A percentile compares a stretch with the other conserved stretches of the same genome.
phyloP scores from a whole-genome alignment of 805 yeast genomes.

The Phaffomyces thermotolerans region DNA sequence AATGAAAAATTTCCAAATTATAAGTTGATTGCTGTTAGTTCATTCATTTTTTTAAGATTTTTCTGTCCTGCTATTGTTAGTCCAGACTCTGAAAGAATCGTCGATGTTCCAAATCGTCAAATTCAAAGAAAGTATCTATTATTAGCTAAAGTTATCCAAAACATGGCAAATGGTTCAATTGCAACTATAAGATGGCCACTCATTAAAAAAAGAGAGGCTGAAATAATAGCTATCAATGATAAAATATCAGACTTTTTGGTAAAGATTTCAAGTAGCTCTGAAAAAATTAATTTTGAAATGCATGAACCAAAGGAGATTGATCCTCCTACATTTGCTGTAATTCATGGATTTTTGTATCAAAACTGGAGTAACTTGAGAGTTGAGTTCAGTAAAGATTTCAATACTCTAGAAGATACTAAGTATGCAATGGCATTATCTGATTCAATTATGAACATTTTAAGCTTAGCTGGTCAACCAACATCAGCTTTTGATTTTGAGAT shows the following conservation, averaged over 20 bases:
- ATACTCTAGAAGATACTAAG: slow-evolving; percentile 16
- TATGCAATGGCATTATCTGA: slow-evolving; percentile 26
- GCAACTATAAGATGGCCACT: slow-evolving; percentile 59
- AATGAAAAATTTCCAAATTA: slow-evolving; percentile 59
- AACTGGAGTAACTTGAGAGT: slow-evolving; percentile 36
- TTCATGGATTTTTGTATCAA: slow-evolving; percentile 45
- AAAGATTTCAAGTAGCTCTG: slow-evolving; percentile 24
- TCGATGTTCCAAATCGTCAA: slow-evolving; percentile 31
- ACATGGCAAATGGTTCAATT: slow-evolving; percentile 78
- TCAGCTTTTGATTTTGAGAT: slow-evolving; percentile 49
- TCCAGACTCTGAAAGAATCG: slow-evolving; percentile 51
- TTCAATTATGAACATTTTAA: slow-evolving; percentile 40
- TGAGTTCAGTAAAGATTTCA: slow-evolving; percentile 13
- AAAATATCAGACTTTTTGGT: slow-evolving; percentile 36
- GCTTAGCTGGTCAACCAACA: slow-evolving; percentile 52
- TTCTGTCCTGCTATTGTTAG: slow-evolving; percentile 87
- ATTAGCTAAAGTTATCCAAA: slow-evolving; percentile 77
- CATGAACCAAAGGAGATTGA: slow-evolving; percentile 16
- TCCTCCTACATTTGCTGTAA: slow-evolving; percentile 27
- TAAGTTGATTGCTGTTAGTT: slow-evolving; percentile 69
- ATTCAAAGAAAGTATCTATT: slow-evolving; percentile 64
- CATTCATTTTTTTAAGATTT: slow-evolving; percentile 74
- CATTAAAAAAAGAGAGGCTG: slow-evolving; percentile 34
- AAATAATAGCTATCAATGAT: slow-evolving; percentile 32
- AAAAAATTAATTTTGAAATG: slow-evolving; percentile 18